Base-by-base conservation (phyloP, 805 yeast genomes). In the Saccharomycopsis selenospora region DNA sequence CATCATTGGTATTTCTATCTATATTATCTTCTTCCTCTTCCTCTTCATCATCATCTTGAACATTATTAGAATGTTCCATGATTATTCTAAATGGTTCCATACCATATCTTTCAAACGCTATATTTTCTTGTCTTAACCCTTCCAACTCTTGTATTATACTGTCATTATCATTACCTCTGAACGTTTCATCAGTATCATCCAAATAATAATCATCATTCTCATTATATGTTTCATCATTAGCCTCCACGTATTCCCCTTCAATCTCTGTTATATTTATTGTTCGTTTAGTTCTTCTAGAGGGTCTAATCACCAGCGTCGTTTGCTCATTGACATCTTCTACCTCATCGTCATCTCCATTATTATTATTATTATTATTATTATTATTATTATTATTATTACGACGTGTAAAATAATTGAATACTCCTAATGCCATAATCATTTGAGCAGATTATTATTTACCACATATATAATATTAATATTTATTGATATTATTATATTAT, bases 1-100 rank as follows among this genome's bases (percentile, higher is more conserved):
- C 38, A 33, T 33, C 38, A 10, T 33, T 33, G 38, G 5, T 33
- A 14, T 33, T 33, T 33, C 38, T 33, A 33, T 33, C 38, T 8
- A 27, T 27, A 42, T 23, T 43, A 8, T 42, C 26, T 25, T 42
- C 22, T 17, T 20, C 25, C 14, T 30, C 24, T 2, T 43, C 38
- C 6, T 24, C n/a, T 25, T 27, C 18, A 14, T 17, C 28, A 22
- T 29, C 46, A 17, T 17, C 29, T 2, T 29, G 27, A 4, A 27
- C 40, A 13, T 13, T 24, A 24, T 43, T 24, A 27, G 40, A n/a
- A 25, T 29, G 11, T 14, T 26, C 36, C 6, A 25, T 22, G 17
- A 43, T 23, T 24, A 43, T 43, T 7, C 25, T 42, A 22, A 14
- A 17, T 4, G 18, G 18, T 7, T 24, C 30, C 13, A 30, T 11